Conservation (phyloP, 1,139 yeast species). For the Petasospora rhodanensis region DNA sequence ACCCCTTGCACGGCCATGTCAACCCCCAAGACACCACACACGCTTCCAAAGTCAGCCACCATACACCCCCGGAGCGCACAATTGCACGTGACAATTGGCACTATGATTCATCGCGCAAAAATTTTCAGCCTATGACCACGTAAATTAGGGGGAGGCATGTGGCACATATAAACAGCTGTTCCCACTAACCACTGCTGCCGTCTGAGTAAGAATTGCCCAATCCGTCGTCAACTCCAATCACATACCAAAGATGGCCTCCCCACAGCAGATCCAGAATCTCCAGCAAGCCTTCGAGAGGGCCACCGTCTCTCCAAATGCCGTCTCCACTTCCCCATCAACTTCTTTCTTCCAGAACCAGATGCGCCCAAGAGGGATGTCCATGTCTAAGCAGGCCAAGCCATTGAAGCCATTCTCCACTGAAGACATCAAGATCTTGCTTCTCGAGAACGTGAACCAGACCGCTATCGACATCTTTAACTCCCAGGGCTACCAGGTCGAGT, state of each 20-base stretch:
- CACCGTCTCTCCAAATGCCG: conserved; percentile 44
- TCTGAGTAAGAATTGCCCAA: too few species aligned
- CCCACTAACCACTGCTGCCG: too few species aligned
- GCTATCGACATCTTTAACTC: conserved; percentile 80
- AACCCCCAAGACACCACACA: too few species aligned
- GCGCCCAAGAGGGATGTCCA: conserved; percentile 28
- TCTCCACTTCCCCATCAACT: conserved; percentile 74
- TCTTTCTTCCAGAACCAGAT: conserved; percentile 37
- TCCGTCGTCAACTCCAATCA: background rate
- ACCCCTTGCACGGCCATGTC: too few species aligned
- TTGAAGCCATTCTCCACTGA: conserved; percentile 88
- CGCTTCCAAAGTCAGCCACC: too few species aligned
- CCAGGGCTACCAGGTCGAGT: conserved; percentile 97
- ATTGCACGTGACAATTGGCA: conserved; percentile 8
- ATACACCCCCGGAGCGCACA: conserved; percentile 5
- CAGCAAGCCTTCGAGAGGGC: conserved; percentile 55
- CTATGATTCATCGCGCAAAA: conserved; percentile 14
- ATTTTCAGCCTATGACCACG: conserved; percentile 6
- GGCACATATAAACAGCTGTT: conserved; percentile 2
- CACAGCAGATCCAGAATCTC: conserved; percentile 59
- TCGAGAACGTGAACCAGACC: conserved; percentile 90
- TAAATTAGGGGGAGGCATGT: conserved; percentile 4
- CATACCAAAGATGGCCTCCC: conserved; percentile 51
- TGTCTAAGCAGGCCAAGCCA: conserved; percentile 53
- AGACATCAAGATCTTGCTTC: conserved; percentile 82